A percentile compares a stretch with the other conserved stretches of the same genome.
Conservation (phyloP, 129 eudicot genomes). For the Flaveria sonorensis region DNA sequence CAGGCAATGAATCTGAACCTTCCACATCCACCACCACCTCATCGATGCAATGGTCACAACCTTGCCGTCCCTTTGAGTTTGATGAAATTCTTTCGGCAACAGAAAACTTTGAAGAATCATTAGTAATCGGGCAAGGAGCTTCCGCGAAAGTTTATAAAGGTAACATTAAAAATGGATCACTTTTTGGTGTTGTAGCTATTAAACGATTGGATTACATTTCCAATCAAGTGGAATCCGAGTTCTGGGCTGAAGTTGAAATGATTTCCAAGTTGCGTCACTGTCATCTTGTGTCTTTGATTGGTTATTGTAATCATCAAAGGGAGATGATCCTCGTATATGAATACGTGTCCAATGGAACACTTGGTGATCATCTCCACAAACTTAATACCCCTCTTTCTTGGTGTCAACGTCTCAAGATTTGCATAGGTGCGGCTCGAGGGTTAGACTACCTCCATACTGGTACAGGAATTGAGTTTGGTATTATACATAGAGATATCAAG, state of each 20-base stretch:
- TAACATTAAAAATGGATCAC: neutral
- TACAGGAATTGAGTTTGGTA: neutral
- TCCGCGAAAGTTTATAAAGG: neutral
- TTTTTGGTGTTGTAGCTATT: neutral
- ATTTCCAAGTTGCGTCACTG: neutral
- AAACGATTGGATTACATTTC: neutral
- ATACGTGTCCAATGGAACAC: neutral
- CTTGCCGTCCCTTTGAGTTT: neutral
- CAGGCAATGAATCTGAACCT: neutral
- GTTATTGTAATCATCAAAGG: neutral
- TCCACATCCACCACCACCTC: neutral
- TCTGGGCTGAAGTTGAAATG: neutral
- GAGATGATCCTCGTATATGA: conserved; percentile 1
- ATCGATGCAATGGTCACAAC: neutral
- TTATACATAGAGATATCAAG: neutral
- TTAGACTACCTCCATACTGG: conserved; percentile 1
- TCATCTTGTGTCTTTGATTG: neutral
- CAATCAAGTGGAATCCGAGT: neutral
- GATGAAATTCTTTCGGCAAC: neutral
- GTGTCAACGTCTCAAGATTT: neutral
- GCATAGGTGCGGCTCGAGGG: neutral
- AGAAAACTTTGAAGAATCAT: neutral
- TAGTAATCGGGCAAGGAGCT: neutral
- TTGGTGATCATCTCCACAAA: conserved; percentile 1
- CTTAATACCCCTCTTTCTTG: neutral